These are phyloP conservation scores for Salicornia ramosissima DNA, from an alignment of 148 eudicot genomes.

Conservation along the genomic window DNA sequence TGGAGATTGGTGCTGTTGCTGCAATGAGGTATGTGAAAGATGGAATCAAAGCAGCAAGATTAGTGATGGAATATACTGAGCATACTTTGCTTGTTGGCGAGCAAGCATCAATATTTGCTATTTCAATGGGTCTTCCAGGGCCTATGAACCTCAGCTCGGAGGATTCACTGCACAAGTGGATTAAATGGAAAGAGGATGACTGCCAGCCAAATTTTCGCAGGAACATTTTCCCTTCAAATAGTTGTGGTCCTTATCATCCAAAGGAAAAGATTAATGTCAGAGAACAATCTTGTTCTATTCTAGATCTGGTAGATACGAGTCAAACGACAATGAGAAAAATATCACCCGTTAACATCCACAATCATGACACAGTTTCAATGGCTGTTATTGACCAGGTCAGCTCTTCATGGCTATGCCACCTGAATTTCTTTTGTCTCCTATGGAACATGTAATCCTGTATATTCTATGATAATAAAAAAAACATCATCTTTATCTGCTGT, in stretches of 20 bases:
- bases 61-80: conserved; percentile 85
- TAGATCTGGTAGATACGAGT: conserved; percentile 22
- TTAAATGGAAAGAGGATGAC: conserved; percentile 58
- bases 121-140: conserved; percentile 96
- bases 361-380: conserved; percentile 94
- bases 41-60: conserved; percentile 74
- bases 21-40: conserved; percentile 86
- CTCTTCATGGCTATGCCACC: conserved; percentile 1
- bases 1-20: conserved; percentile 99
- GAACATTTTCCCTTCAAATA: conserved; percentile 51
- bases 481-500: conserved; percentile 12
- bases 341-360: conserved; percentile 42
- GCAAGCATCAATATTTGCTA: conserved; percentile 80
- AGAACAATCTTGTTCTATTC: conserved; percentile 25
- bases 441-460: background rate
- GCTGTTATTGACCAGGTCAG: conserved; percentile 81
- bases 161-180: conserved; percentile 74
- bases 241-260: conserved; percentile 80
- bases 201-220: conserved; percentile 87
- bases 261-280: conserved; percentile 13
- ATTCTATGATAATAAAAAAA: background rate
- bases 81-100: conserved; percentile 95
- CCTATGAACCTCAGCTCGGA: conserved; percentile 85
- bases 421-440: background rate
- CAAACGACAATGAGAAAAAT: conserved; percentile 19